Evolutionary conservation across 2,329 filamentous ascomycete genomes (phyloP).

Genomic region (Fonsecaea erecta): DNA sequence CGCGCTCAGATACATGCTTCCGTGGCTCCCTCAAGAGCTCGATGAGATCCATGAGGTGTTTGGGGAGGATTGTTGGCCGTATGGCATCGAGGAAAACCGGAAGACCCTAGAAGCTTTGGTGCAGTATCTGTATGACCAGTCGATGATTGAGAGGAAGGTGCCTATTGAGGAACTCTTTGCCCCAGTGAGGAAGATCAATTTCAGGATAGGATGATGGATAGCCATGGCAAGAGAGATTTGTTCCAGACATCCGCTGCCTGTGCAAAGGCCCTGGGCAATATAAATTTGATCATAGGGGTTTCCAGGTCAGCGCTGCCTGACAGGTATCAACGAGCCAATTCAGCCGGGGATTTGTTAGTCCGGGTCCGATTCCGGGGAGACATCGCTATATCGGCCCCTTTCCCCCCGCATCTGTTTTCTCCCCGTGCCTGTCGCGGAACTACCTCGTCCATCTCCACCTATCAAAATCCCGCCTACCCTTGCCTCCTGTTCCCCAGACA

Average conservation of each 20-base stretch:
- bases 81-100: conserved; percentile 10
- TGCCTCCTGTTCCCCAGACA: conserved; percentile 3
- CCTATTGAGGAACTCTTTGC: conserved; percentile 15
- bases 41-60: conserved; percentile 46
- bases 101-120: conserved; percentile 13
- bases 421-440: not conserved
- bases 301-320: no score
- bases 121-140: conserved; percentile 8
- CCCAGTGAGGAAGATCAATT: conserved; percentile 16
- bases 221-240: no score
- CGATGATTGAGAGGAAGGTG: conserved; percentile 9
- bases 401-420: not conserved
- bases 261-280: not conserved
- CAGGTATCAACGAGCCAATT: not conserved
- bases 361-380: not conserved
- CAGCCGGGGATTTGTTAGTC: not conserved
- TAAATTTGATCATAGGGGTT: not conserved
- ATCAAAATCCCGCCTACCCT: not conserved
- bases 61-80: conserved; percentile 11
- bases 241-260: not conserved
- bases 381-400: not conserved
- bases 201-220: conserved; percentile 8
- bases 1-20: conserved; percentile 45
- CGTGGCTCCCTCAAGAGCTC: conserved; percentile 42
- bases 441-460: not conserved